A percentile compares a stretch with the other conserved stretches of the same genome.
Conservation (phyloP, 495 filamentous ascomycete genomes). For the Letharia lupina region DNA sequence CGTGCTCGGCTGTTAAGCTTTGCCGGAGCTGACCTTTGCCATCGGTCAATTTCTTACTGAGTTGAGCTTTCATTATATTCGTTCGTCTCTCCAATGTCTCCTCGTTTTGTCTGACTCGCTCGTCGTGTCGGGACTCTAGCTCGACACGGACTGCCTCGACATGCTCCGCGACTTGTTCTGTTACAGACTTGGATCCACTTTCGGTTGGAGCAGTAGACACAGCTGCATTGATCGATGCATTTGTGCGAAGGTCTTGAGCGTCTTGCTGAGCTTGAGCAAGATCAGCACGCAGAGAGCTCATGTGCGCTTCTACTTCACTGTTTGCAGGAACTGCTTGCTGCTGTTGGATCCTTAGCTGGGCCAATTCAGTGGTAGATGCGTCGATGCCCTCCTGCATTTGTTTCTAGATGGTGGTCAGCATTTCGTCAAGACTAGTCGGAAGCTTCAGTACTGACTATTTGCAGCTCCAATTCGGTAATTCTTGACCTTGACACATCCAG, state of each 20-base stretch:
- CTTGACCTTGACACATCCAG: slow-evolving; percentile 25
- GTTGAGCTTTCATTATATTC: slow-evolving; percentile 61
- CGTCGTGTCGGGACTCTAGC: slow-evolving; percentile 33
- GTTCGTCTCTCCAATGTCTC: slow-evolving; percentile 57
- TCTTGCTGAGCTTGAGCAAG: slow-evolving; percentile 39
- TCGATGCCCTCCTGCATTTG: slow-evolving; percentile 28
- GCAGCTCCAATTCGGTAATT: slow-evolving; percentile 37
- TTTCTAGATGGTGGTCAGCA: slow-evolving; percentile 21
- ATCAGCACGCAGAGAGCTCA: slow-evolving; percentile 36
- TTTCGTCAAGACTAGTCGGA: not conserved
- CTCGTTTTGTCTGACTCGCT: slow-evolving; percentile 51
- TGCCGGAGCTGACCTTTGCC: slow-evolving; percentile 43
- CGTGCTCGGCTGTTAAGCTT: slow-evolving; percentile 38
- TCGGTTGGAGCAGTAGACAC: slow-evolving; percentile 18
- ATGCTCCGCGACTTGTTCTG: slow-evolving; percentile 34
- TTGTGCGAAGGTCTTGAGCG: slow-evolving; percentile 32
- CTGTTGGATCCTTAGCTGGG: slow-evolving; percentile 12
- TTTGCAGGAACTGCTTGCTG: slow-evolving; percentile 9
- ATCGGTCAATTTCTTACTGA: slow-evolving; percentile 63
- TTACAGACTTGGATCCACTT: slow-evolving; percentile 27
- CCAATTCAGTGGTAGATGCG: slow-evolving; percentile 20
- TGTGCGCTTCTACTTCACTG: slow-evolving; percentile 22
- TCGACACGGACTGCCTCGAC: slow-evolving; percentile 29
- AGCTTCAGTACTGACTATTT: slow-evolving; percentile 12
- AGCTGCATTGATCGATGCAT: slow-evolving; percentile 24